Evolutionary conservation across 2,329 filamentous ascomycete species (phyloP).

Genomic region (Westerdykella sp.): DNA sequence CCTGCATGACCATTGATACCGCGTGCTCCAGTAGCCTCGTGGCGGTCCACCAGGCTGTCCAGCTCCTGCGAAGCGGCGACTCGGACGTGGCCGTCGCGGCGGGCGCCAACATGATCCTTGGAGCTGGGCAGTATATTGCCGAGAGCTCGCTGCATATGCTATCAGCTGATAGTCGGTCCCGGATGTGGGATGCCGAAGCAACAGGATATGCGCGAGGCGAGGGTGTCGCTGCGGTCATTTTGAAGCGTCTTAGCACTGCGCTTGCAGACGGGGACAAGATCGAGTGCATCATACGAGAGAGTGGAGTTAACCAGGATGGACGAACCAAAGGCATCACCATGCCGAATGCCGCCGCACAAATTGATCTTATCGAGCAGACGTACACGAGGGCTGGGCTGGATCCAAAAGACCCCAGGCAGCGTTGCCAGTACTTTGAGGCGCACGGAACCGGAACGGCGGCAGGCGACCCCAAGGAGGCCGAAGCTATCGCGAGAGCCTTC

Average conservation of each 20-base stretch:
- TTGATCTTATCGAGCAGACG: constrained; percentile 29
- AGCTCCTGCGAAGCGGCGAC: constrained; percentile 6
- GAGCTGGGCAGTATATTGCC: constrained; percentile 7
- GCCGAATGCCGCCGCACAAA: constrained; percentile 34
- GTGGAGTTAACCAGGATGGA: constrained; percentile 45
- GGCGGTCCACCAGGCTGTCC: too few relatives aligned
- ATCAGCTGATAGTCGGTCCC: constrained; percentile 13
- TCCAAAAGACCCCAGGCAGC: too few relatives aligned
- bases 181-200: constrained; percentile 34
- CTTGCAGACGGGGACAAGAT: constrained; percentile 50
- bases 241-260: constrained; percentile 53
- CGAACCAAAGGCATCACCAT: constrained; percentile 31
- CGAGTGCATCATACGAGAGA: constrained; percentile 37
- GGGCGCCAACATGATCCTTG: constrained; percentile 9
- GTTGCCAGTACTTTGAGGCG: too few relatives aligned
- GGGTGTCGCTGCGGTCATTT: constrained; percentile 49
- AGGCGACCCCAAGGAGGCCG: constrained; percentile 12
- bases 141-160: constrained; percentile 20
- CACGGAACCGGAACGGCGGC: constrained; percentile 1
- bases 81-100: constrained; percentile 11
- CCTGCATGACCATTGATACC: too few relatives aligned
- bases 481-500: constrained; percentile 7
- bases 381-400: constrained; percentile 18
- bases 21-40: too few relatives aligned
- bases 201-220: constrained; percentile 60